These are phyloP conservation scores for Epipyxis sp. DNA, from an alignment of 108 stramenopile genomes.

Conservation along the genomic window DNA sequence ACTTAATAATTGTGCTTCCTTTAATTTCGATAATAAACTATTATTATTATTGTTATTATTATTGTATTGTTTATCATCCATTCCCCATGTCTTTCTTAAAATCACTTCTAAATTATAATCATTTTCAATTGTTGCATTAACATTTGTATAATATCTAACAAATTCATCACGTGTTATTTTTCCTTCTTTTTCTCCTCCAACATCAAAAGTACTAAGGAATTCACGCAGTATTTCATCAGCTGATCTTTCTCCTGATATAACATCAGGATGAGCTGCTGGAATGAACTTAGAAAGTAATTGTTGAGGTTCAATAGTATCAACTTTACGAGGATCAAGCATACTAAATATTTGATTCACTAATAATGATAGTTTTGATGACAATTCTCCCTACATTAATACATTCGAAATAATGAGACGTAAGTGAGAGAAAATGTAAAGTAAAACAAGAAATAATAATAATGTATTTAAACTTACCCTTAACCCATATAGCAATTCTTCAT, in stretches of 20 bases:
- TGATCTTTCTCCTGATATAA: neutral
- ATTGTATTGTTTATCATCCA: neutral
- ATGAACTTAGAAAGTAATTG: neutral
- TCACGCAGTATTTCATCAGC: conserved; percentile 23
- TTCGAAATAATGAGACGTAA: neutral
- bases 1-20: neutral
- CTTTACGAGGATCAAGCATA: neutral
- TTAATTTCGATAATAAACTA: neutral
- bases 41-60: neutral
- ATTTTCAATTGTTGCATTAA: neutral
- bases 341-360: neutral
- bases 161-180: conserved; percentile 29
- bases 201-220: conserved; percentile 31
- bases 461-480: conserved; percentile 12
- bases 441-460: neutral
- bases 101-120: conserved; percentile 9
- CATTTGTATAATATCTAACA: conserved; percentile 12
- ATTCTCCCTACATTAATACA: neutral
- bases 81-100: conserved; percentile 1
- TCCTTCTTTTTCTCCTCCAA: neutral
- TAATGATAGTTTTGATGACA: neutral
- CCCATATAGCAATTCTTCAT: conserved; percentile 16
- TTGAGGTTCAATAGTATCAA: conserved; percentile 11
- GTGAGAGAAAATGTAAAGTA: no score
- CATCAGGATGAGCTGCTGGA: conserved; percentile 22